Conservation (phyloP, 805 yeast genomes). For the Ogataea philodendri region DNA sequence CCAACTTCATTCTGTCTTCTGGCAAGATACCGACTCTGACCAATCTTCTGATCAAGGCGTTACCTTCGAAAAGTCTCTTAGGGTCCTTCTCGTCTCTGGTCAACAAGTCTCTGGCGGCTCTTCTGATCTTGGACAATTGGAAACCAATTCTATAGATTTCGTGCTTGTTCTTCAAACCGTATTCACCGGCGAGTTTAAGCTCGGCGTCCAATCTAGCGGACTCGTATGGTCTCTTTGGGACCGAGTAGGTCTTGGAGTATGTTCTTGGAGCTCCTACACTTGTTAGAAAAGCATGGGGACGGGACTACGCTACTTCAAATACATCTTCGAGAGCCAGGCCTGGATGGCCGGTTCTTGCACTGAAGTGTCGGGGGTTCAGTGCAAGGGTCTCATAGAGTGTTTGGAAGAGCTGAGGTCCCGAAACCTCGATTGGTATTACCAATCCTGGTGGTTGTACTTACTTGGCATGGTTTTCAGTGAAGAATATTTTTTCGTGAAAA, state of each 20-base stretch:
- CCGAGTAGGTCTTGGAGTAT: constrained; percentile 98
- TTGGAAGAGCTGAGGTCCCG: constrained; percentile 23
- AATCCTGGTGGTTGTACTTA: constrained; percentile 22
- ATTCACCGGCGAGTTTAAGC: constrained; percentile 99
- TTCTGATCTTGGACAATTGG: constrained; percentile 99
- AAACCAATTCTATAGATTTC: constrained; percentile 99
- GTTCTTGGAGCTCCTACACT: constrained; percentile 93
- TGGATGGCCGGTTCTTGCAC: constrained; percentile 37
- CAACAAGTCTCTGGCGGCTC: constrained; percentile 99
- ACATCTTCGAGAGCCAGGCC: constrained; percentile 9
- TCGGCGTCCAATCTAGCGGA: constrained; percentile 99
- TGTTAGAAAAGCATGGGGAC: constrained; percentile 19
- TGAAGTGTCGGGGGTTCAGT: constrained; percentile 90
- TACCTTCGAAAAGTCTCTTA: constrained; percentile 99
- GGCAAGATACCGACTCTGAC: constrained; percentile 98
- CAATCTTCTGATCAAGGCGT: constrained; percentile 99
- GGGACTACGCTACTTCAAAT: constrained; percentile 17
- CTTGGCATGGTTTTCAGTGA: constrained; percentile 29
- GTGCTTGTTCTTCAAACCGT: constrained; percentile 99
- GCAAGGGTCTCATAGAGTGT: constrained; percentile 35
- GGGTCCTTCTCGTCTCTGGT: constrained; percentile 99
- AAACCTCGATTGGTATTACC: constrained; percentile 21
- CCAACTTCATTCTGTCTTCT: constrained; percentile 99
- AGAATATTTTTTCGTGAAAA: constrained; percentile 12
- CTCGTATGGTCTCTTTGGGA: constrained; percentile 99